Evolutionary conservation across 352 stramenopile species (phyloP), one percentile per base, ranked within the genome.

Genomic region (Phytopythium aichiense): DNA sequence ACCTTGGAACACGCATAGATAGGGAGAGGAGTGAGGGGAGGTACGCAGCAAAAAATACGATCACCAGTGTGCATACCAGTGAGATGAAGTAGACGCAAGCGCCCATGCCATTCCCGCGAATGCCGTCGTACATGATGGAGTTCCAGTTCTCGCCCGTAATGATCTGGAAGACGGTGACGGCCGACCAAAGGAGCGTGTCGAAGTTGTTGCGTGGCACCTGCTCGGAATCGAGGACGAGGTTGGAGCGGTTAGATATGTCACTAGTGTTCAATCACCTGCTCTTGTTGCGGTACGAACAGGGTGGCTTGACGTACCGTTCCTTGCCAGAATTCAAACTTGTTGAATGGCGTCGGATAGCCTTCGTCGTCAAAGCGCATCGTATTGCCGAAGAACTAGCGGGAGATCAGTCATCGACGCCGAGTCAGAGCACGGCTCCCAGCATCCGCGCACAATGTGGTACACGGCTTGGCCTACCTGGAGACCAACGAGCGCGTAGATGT

Each of bases 61-160:
- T 50, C 7, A 28, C n/a, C 7, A 4, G n/a, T 20, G 28, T 31
- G 61, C 71, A 48, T 71, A 91, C 83, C 56, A 97, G 65, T 5
- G 79, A 89, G 31, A 97, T 84, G 60, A 96, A 96, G 74, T 98
- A 98, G 33, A 95, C 22, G 16, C 76, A 80, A 2, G 79, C 76
- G 6, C 62, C 60, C 54, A 80, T 77, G 30, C 79, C 77, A 60
- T 89, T 94, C n/a, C 78, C 79, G 8, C 87, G 85, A 66, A 95
- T 96, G 9, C 73, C 84, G 67, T 96, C 89, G 68, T 98, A 98
- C 92, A 98, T 97, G 56, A 98, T 82, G 40, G 65, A 74, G 60
- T 98, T 98, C 92, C 91, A 98, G 71, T 98, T 96, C 53, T 98
- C 95, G 9, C 91, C 92, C 15, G 93, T 93, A 53, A 98, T 95